These are phyloP conservation scores for Alnus rubra DNA, from an alignment of 306 rosid genomes.

Conservation along the genomic window DNA sequence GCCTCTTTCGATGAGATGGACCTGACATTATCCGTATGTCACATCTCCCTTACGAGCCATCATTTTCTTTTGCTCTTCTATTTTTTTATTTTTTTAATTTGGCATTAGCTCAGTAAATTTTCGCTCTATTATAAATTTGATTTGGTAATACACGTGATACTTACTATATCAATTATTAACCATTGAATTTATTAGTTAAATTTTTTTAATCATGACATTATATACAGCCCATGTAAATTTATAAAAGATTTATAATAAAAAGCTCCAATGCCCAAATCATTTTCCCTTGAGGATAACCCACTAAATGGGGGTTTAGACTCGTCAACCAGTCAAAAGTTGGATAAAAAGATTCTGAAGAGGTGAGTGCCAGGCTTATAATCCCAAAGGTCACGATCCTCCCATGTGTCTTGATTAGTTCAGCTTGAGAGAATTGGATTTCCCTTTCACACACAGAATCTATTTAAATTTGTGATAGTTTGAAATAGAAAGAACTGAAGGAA, in stretches of 20 bases:
- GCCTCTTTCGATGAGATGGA: constrained; percentile 27
- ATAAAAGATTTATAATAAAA: too few relatives aligned
- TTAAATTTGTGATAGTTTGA: constrained; percentile 10
- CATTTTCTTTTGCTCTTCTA: constrained; percentile 16
- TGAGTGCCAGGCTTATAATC: constrained; percentile 29
- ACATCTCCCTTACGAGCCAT: constrained; percentile 26
- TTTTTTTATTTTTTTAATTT: not conserved
- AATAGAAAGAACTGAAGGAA: constrained; percentile 12
- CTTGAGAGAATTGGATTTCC: constrained; percentile 30
- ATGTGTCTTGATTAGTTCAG: constrained; percentile 38
- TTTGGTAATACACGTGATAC: too few relatives aligned
- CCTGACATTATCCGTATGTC: constrained; percentile 31
- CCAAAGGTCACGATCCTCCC: constrained; percentile 40
- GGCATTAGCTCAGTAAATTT: too few relatives aligned
- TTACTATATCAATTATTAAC: too few relatives aligned
- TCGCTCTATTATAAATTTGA: too few relatives aligned
- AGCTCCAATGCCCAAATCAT: too few relatives aligned
- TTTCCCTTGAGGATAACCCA: constrained; percentile 7
- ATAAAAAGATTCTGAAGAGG: constrained; percentile 33
- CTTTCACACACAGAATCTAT: constrained; percentile 29
- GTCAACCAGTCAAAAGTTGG: constrained; percentile 27
- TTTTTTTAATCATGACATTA: too few relatives aligned
- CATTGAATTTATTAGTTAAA: too few relatives aligned
- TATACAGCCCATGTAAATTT: too few relatives aligned
- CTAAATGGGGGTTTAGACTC: constrained; percentile 36